Conservation (phyloP, 2,329 filamentous ascomycete genomes). For the Emericellopsis atlantica region DNA sequence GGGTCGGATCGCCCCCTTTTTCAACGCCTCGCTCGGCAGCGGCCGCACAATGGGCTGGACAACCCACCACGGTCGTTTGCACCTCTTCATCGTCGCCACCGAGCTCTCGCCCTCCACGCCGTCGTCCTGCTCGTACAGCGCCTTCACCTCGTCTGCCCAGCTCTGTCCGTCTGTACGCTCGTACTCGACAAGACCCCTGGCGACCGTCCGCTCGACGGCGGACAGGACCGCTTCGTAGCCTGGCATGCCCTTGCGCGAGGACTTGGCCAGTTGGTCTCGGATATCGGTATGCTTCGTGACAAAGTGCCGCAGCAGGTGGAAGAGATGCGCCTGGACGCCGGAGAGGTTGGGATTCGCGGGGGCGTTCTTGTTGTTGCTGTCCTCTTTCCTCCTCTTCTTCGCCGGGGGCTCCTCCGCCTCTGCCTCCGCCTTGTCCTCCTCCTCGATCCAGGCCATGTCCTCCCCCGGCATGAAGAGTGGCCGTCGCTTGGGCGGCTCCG, state of each 20-base stretch:
- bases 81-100: slow-evolving; percentile 55
- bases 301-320: slow-evolving; percentile 77
- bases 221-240: slow-evolving; percentile 65
- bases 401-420: slow-evolving; percentile 32
- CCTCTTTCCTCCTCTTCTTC: slow-evolving; percentile 30
- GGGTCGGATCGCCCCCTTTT: slow-evolving; percentile 62
- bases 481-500: slow-evolving; percentile 50
- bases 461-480: slow-evolving; percentile 62
- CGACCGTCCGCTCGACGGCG: slow-evolving; percentile 65
- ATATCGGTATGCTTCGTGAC: slow-evolving; percentile 72
- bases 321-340: slow-evolving; percentile 83
- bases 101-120: slow-evolving; percentile 43
- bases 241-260: slow-evolving; percentile 56
- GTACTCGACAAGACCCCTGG: slow-evolving; percentile 59
- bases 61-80: slow-evolving; percentile 79
- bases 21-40: slow-evolving; percentile 74
- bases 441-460: slow-evolving; percentile 28
- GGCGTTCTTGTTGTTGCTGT: slow-evolving; percentile 20
- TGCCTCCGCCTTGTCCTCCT: not conserved
- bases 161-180: slow-evolving; percentile 36
- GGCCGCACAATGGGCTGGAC: slow-evolving; percentile 80
- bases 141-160: slow-evolving; percentile 24
- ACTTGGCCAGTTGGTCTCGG: slow-evolving; percentile 67
- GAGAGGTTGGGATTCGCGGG: slow-evolving; percentile 50
- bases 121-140: slow-evolving; percentile 13